Evolutionary conservation across 768 basidiomycete genomes (phyloP).

Genomic region (Mycena metata): DNA sequence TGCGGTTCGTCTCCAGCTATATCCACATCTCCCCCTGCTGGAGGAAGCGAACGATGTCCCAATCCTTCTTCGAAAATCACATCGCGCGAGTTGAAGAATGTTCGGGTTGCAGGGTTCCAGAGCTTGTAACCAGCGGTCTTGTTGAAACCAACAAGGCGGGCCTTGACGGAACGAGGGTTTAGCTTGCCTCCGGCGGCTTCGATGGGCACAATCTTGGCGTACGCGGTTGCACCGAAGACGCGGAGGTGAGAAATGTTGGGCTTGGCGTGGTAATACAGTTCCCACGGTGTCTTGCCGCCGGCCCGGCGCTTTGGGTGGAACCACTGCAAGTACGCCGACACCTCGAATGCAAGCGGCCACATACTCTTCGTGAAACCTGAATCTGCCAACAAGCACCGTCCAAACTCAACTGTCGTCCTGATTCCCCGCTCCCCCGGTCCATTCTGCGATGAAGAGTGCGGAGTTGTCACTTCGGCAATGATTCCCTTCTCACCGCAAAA

Average conservation of each 20-base stretch:
- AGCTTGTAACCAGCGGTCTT: too few species aligned
- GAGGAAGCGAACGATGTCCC: too few species aligned
- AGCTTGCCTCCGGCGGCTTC: too few species aligned
- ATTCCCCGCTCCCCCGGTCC: slow-evolving; percentile 48
- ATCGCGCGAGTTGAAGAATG: too few species aligned
- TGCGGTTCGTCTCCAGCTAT: too few species aligned
- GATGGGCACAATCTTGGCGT: slow-evolving; percentile 39
- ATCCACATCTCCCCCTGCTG: too few species aligned
- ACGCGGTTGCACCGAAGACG: slow-evolving; percentile 49
- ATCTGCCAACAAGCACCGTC: slow-evolving; percentile 41
- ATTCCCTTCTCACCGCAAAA: slow-evolving; percentile 10
- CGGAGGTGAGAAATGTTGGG: slow-evolving; percentile 48
- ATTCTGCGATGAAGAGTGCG: slow-evolving; percentile 49
- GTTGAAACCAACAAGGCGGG: too few species aligned
- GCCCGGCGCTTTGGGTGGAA: slow-evolving; percentile 23
- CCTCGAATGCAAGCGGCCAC: slow-evolving; percentile 35
- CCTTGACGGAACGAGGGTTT: too few species aligned
- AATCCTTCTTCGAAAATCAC: too few species aligned
- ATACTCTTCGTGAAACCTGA: slow-evolving; percentile 38
- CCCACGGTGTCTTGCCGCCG: slow-evolving; percentile 30
- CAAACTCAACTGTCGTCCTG: slow-evolving; percentile 43
- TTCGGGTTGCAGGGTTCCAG: too few species aligned
- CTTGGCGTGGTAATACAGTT: neutral
- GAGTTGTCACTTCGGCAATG: slow-evolving; percentile 41
- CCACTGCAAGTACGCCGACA: slow-evolving; percentile 38